These are phyloP conservation scores for Sporormia fimetaria DNA, from an alignment of 495 filamentous ascomycete genomes.

Conservation along the genomic window DNA sequence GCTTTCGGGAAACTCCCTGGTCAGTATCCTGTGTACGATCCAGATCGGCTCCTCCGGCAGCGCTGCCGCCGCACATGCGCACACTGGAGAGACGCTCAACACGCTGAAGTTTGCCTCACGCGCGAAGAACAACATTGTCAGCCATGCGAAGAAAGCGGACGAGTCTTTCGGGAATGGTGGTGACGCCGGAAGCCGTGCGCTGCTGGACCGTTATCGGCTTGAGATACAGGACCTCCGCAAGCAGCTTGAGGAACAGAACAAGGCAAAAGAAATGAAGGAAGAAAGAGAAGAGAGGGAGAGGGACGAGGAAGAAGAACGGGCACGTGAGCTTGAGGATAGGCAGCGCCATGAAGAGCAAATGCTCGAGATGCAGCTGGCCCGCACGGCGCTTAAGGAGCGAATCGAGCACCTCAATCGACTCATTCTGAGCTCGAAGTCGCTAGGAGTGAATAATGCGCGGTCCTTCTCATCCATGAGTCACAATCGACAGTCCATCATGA, in stretches of 20 bases:
- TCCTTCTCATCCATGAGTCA: slow-evolving; percentile 62
- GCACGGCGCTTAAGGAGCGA: slow-evolving; percentile 89
- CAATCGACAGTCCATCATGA: slow-evolving; percentile 49
- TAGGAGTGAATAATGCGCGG: slow-evolving; percentile 72
- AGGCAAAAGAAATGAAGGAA: slow-evolving; percentile 49
- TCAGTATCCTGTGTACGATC: slow-evolving; percentile 94
- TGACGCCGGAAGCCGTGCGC: slow-evolving; percentile 72
- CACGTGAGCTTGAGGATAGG: slow-evolving; percentile 64
- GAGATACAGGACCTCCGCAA: slow-evolving; percentile 75
- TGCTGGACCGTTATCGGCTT: slow-evolving; percentile 87
- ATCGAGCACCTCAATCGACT: slow-evolving; percentile 96
- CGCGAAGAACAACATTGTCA: slow-evolving; percentile 95
- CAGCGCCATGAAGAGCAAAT: slow-evolving; percentile 92
- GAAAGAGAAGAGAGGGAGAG: slow-evolving; percentile 49
- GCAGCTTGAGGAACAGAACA: slow-evolving; percentile 70
- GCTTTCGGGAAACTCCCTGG: slow-evolving; percentile 81
- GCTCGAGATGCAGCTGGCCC: slow-evolving; percentile 92
- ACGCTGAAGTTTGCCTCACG: slow-evolving; percentile 94
- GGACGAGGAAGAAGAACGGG: slow-evolving; percentile 52
- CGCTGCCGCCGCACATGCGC: slow-evolving; percentile 48
- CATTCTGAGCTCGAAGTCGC: slow-evolving; percentile 89
- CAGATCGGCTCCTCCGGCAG: slow-evolving; percentile 61
- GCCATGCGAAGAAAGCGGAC: slow-evolving; percentile 90
- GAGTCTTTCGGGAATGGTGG: slow-evolving; percentile 57
- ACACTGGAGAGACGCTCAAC: slow-evolving; percentile 82